Evolutionary conservation across 1,139 yeast species (phyloP).

Genomic region (Suhomyces ambrosiae): DNA sequence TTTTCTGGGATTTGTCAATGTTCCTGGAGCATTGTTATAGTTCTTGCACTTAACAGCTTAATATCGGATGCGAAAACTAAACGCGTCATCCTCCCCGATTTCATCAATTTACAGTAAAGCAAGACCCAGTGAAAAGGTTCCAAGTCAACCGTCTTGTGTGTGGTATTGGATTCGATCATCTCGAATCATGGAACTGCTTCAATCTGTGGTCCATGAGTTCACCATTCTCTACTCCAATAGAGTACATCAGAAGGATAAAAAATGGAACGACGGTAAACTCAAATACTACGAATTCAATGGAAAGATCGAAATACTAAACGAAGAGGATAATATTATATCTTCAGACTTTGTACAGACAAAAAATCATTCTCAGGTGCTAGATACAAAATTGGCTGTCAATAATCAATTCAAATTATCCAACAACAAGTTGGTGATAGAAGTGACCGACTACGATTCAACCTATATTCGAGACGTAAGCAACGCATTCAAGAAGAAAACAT

Average conservation of each 20-base stretch:
- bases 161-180: too few species aligned
- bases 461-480: slow-evolving; percentile 13
- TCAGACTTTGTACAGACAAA: slow-evolving; percentile 30
- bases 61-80: too few species aligned
- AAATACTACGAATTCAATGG: slow-evolving; percentile 51
- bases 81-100: too few species aligned
- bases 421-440: slow-evolving; percentile 21
- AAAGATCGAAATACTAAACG: slow-evolving; percentile 46
- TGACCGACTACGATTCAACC: slow-evolving; percentile 15
- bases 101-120: too few species aligned
- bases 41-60: too few species aligned
- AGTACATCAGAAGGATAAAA: slow-evolving; percentile 51
- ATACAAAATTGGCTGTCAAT: slow-evolving; percentile 15
- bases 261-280: slow-evolving; percentile 57
- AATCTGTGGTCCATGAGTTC: slow-evolving; percentile 40
- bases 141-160: too few species aligned
- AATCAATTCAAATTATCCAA: slow-evolving; percentile 20
- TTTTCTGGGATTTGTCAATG: too few species aligned
- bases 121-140: too few species aligned
- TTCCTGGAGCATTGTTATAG: too few species aligned
- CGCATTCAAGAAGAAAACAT: slow-evolving; percentile 7
- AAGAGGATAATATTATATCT: slow-evolving; percentile 33
- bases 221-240: slow-evolving; percentile 47
- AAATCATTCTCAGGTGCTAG: slow-evolving; percentile 17
- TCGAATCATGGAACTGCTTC: slow-evolving; percentile 8